phyloP scores from a whole-genome alignment of 2,329 filamentous ascomycete species.

The Ceratocystis smalleyi region DNA sequence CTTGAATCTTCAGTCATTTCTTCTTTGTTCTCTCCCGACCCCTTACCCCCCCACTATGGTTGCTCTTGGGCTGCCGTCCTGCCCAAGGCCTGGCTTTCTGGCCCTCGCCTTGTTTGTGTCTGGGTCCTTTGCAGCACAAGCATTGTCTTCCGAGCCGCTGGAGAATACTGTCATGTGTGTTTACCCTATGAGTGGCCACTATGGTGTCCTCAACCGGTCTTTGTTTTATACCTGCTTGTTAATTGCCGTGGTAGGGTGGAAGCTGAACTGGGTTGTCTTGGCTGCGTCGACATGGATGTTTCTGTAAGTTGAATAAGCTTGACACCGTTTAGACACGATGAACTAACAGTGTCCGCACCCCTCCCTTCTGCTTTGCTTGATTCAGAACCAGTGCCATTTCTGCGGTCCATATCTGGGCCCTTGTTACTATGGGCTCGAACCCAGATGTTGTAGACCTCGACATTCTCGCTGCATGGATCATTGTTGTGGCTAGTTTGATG shows the following conservation, averaged over 20 bases:
- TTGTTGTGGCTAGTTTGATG: constrained; percentile 13
- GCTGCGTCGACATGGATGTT: constrained; percentile 10
- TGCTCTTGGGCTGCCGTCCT: not conserved
- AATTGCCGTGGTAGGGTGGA: constrained; percentile 15
- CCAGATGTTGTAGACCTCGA: constrained; percentile 13
- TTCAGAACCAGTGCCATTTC: constrained; percentile 1
- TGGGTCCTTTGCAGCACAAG: constrained; percentile 7
- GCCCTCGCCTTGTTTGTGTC: constrained; percentile 5
- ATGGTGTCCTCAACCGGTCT: constrained; percentile 12
- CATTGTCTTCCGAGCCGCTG: constrained; percentile 7
- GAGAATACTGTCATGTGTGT: constrained; percentile 16
- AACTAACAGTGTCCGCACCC: not conserved
- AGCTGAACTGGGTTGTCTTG: constrained; percentile 12
- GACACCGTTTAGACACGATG: not conserved
- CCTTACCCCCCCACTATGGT: not conserved
- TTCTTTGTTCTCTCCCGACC: not conserved
- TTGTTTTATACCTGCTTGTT: constrained; percentile 13
- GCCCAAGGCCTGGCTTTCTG: not conserved
- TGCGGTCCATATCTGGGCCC: constrained; percentile 15
- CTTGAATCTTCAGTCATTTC: not conserved
- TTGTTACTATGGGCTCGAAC: constrained; percentile 12
- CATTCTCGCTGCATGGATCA: constrained; percentile 13
- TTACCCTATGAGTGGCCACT: constrained; percentile 15
- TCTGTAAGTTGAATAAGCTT: constrained; percentile 8
- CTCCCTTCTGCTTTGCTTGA: not conserved